These are phyloP conservation scores for Penicillium diatomitis DNA, from an alignment of 495 filamentous ascomycete genomes.

Conservation along the genomic window DNA sequence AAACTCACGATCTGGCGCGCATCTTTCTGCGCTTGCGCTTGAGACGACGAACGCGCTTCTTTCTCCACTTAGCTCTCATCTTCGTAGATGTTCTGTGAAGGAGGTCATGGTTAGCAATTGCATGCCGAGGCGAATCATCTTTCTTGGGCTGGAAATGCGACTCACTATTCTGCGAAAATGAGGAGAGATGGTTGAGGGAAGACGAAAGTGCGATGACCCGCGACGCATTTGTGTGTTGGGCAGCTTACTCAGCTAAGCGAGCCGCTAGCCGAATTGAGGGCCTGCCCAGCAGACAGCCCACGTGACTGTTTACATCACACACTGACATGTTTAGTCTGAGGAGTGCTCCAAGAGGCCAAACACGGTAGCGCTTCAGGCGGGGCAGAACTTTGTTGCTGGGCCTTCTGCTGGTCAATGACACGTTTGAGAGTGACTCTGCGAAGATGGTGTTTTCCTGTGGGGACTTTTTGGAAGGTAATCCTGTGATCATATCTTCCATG, in stretches of 20 bases:
- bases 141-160: constrained; percentile 10
- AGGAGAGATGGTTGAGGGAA: constrained; percentile 43
- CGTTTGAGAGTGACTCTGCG: too few species aligned
- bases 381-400: too few species aligned
- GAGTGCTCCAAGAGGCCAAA: constrained; percentile 5
- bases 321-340: not conserved
- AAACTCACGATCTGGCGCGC: constrained; percentile 75
- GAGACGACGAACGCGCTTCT: constrained; percentile 96
- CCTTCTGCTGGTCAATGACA: too few species aligned
- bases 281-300: constrained; percentile 1
- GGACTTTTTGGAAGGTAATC: too few species aligned
- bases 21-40: constrained; percentile 99
- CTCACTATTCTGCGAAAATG: constrained; percentile 47
- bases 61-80: constrained; percentile 99
- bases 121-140: not conserved
- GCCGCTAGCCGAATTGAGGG: constrained; percentile 25
- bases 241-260: constrained; percentile 34
- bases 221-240: constrained; percentile 38
- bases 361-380: constrained; percentile 3
- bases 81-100: constrained; percentile 41
- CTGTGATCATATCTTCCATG: too few species aligned
- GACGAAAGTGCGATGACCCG: constrained; percentile 25
- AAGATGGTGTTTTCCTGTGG: too few species aligned
- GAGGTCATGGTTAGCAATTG: constrained; percentile 7
- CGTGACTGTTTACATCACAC: constrained; percentile 16